Conservation (phyloP, 192 early-diverging fungal genomes). For the Powellomyces hirtus region DNA sequence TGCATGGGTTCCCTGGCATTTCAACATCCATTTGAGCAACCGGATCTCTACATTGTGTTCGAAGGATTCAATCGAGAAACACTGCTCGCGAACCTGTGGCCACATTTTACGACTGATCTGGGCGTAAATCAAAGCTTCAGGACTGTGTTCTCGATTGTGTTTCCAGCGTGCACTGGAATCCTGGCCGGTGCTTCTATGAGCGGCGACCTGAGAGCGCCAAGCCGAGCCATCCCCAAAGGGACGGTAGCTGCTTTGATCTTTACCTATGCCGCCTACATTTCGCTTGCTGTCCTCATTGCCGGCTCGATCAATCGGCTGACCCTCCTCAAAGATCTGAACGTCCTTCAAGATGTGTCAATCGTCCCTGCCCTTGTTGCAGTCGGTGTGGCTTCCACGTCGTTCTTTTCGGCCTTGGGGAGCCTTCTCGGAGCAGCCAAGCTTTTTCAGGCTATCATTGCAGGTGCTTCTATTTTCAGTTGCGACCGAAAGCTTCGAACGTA, state of each 20-base stretch:
- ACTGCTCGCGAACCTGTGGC: slow-evolving; percentile 7
- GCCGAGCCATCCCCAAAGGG: slow-evolving; percentile 11
- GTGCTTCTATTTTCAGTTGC: background rate
- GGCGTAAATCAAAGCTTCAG: slow-evolving; percentile 18
- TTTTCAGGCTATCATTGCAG: slow-evolving; percentile 8
- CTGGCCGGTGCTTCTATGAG: slow-evolving; percentile 24
- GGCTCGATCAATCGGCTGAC: slow-evolving; percentile 10
- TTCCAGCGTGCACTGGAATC: slow-evolving; percentile 24
- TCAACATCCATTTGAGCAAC: background rate
- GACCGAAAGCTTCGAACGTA: background rate
- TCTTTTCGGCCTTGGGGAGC: slow-evolving; percentile 20
- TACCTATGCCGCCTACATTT: slow-evolving; percentile 11
- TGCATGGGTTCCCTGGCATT: slow-evolving; percentile 1
- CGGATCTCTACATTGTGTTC: background rate
- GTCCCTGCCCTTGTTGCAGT: slow-evolving; percentile 13
- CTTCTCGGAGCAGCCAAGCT: slow-evolving; percentile 23
- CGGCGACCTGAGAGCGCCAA: slow-evolving; percentile 14
- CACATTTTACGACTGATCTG: slow-evolving; percentile 13
- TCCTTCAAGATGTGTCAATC: slow-evolving; percentile 15
- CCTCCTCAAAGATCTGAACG: background rate
- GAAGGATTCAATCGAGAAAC: slow-evolving; percentile 14
- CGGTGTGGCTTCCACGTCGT: slow-evolving; percentile 20
- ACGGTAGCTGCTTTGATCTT: slow-evolving; percentile 9
- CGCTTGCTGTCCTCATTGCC: slow-evolving; percentile 16
- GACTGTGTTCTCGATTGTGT: slow-evolving; percentile 20